Evolutionary conservation across 176 grass and related monocot species (phyloP).

Genomic region (Oryza officinalis): DNA sequence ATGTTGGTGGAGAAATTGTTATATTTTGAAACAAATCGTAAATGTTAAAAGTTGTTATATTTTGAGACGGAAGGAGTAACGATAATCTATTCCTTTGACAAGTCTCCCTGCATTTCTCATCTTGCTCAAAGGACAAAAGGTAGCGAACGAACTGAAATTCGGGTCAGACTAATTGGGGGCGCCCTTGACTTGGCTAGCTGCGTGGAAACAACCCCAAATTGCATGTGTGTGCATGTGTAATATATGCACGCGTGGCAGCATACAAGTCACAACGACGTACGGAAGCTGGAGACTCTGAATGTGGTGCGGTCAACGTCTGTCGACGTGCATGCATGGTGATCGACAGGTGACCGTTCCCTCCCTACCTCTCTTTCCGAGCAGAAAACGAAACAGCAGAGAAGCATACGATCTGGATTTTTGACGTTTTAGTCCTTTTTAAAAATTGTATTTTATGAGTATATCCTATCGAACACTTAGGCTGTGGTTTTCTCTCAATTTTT

Average conservation of each 20-base stretch:
- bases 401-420: neutral
- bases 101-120: neutral
- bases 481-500: too few relatives aligned
- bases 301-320: neutral
- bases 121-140: neutral
- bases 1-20: too few relatives aligned
- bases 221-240: too few relatives aligned
- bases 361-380: neutral
- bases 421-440: too few relatives aligned
- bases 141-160: neutral
- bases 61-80: too few relatives aligned
- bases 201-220: neutral
- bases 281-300: neutral
- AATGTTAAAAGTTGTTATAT: too few relatives aligned
- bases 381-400: neutral
- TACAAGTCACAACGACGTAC: neutral
- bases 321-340: neutral
- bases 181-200: neutral
- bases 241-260: neutral
- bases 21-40: too few relatives aligned
- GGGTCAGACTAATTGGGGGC: neutral
- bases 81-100: neutral
- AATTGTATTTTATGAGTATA: too few relatives aligned
- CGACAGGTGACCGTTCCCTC: neutral
- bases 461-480: too few relatives aligned